Evolutionary conservation across 2,329 filamentous ascomycete species (phyloP), one percentile per base, ranked within the genome.

Genomic region (Aspergillus fumigatiaffinis): DNA sequence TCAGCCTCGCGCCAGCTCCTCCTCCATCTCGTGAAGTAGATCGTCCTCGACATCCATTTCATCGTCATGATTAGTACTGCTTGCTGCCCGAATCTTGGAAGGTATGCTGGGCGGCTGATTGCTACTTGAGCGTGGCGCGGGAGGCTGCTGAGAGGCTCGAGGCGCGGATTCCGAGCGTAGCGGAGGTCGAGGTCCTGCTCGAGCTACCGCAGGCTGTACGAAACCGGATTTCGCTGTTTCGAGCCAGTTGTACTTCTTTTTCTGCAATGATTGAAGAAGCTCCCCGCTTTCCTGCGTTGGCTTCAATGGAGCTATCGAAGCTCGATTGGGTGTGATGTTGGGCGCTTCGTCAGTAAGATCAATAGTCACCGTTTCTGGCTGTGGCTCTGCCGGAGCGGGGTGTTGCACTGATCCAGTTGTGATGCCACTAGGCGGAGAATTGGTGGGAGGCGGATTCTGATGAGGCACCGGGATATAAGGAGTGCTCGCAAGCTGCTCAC

Each of bases 191-290:
- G 41, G 41, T 35, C 26, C 5, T 54, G 20, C 26, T 46, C 52
- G 28, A 44, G 42, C 21, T 44, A 23, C 44, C 23, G 9, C 23
- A 23, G 23, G 23, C 44, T 47, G 20, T 7, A 23, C 20, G 48
- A 53, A 42, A 55, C 57, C 42, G 50, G 51, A 46, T 32, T 44
- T 51, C 17, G 47, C 50, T 49, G 53, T 57, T 38, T 57, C 58
- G 4, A 74, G 64, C 72, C 71, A 74, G 14, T 50, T 26, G 51
- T 73, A 72, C 26, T 65, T 59, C 51, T 74, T 75, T 26, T 62
- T 65, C 49, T 63, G 67, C 52, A 74, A 60, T 5, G 63, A 57
- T 8, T 58, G 60, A n/a, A 66, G 63, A 28, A 71, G 63, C 20
- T 62, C 57, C 48, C 55, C 55, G 23, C 61, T 57, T 20, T 56